Percentiles rank a stretch among this genome's conserved stretches.
phyloP scores from a whole-genome alignment of 1,284 basidiomycete species.

The Leccinum insolens region DNA sequence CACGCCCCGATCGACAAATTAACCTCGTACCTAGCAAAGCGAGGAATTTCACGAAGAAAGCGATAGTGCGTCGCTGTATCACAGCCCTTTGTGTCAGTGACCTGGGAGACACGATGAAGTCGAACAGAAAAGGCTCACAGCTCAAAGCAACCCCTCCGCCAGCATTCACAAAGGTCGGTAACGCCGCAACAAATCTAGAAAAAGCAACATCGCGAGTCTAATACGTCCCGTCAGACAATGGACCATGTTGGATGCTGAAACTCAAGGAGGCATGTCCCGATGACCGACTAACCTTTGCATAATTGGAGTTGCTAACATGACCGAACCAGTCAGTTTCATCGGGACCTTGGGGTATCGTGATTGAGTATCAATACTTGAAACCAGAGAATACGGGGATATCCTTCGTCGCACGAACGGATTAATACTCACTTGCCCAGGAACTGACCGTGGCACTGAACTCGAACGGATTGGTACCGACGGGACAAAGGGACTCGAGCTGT shows the following conservation, averaged over 20 bases:
- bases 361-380: too few relatives aligned
- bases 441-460: slow-evolving; percentile 42
- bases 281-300: too few relatives aligned
- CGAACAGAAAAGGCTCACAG: slow-evolving; percentile 39
- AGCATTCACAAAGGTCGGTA: slow-evolving; percentile 64
- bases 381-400: too few relatives aligned
- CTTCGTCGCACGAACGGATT: not conserved
- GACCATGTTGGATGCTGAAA: not conserved
- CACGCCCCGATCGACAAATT: slow-evolving; percentile 66
- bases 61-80: slow-evolving; percentile 66
- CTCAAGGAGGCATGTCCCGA: too few relatives aligned
- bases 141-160: slow-evolving; percentile 73
- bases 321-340: too few relatives aligned
- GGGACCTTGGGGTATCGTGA: too few relatives aligned
- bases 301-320: too few relatives aligned
- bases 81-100: not conserved
- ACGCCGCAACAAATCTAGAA: slow-evolving; percentile 45
- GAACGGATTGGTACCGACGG: slow-evolving; percentile 60
- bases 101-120: not conserved
- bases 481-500: slow-evolving; percentile 49
- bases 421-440: slow-evolving; percentile 59
- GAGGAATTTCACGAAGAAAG: slow-evolving; percentile 80
- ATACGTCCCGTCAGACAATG: not conserved
- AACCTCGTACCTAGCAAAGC: slow-evolving; percentile 69
- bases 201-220: slow-evolving; percentile 46